These are phyloP conservation scores for Aspergillus kassunensis DNA, from an alignment of 495 filamentous ascomycete species.

Conservation along the genomic window DNA sequence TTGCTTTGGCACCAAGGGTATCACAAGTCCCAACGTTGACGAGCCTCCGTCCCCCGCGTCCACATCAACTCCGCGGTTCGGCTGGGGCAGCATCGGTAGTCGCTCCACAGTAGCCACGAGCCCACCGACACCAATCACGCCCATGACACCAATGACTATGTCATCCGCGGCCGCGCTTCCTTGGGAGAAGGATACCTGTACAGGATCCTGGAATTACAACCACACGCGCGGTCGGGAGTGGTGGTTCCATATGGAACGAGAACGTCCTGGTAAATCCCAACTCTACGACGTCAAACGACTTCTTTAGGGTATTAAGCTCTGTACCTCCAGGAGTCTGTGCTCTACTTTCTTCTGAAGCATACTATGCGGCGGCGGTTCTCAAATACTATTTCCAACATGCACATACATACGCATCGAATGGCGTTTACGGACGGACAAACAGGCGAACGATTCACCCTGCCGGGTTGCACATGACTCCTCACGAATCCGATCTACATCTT, in stretches of 20 bases:
- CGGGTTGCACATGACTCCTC: not conserved
- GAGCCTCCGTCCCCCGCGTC: slow-evolving; percentile 36
- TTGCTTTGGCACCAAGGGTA: slow-evolving; percentile 34
- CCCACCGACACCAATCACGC: slow-evolving; percentile 35
- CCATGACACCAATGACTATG: slow-evolving; percentile 33
- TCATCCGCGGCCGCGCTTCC: slow-evolving; percentile 27
- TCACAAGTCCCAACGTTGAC: slow-evolving; percentile 23
- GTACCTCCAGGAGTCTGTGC: not conserved
- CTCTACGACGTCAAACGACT: slow-evolving; percentile 37
- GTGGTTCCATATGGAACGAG: slow-evolving; percentile 50
- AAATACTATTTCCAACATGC: not conserved
- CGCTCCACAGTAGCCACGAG: slow-evolving; percentile 29
- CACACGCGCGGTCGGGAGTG: slow-evolving; percentile 44
- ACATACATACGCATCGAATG: slow-evolving; percentile 7
- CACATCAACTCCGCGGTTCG: slow-evolving; percentile 32
- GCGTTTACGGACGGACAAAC: slow-evolving; percentile 15
- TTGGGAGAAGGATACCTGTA: slow-evolving; percentile 46
- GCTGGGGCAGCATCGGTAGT: slow-evolving; percentile 37
- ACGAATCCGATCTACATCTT: not conserved
- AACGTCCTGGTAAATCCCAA: slow-evolving; percentile 39
- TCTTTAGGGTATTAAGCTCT: slow-evolving; percentile 24
- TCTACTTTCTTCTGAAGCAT: not conserved
- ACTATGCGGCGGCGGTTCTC: not conserved
- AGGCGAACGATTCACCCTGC: slow-evolving; percentile 6
- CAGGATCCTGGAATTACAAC: slow-evolving; percentile 43